Base-by-base conservation (phyloP, 768 basidiomycete species). In the Suillus tomentosus region DNA sequence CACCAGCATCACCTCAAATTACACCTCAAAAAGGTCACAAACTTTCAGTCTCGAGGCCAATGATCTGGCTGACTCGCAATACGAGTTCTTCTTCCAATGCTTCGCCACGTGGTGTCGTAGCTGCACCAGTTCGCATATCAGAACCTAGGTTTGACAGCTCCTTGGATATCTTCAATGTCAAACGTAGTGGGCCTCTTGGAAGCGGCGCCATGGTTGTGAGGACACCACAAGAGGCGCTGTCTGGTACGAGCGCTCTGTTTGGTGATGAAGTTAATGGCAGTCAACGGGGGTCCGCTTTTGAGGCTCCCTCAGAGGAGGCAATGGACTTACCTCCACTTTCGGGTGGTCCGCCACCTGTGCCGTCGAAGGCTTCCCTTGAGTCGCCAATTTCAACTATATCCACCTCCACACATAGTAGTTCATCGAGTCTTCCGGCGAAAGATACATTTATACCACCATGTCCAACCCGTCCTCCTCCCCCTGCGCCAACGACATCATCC, bases 201-300 rank as follows among this genome's bases (percentile, higher is more conserved):
- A 72, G 83, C 22, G 91, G 92, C 47, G 92, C 92, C 15, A 88
- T 82, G 2, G 79, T 94, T 37, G 92, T 94, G 43, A 81, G 87
- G 63, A 94, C 92, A 0, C 92, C 92, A 9, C 87, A 89, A 67
- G 92, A 94, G 62, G 92, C 92, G 24, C 79, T 94, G 37, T 79
- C 74, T 36, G 73, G 77, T 55, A 65, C 79, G 24, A 56, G 50
- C 24, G 63, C 47, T 22, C 37, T 48, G 24, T 63, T 63, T 40
- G 63, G 60, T 9, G 71, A 66, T 34, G 69, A 64, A 24, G 65
- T 69, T 51, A 60, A 69, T 8, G 61, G 50, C 13, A 34, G 51
- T 34, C 56, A 72, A 27, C 47, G 5, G 9, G 63, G 66, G 10
- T 56, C 61, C 51, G 37, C 60, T 50, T 47, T 63, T 54, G 61